A percentile compares a stretch with the other conserved stretches of the same genome.
phyloP scores from a whole-genome alignment of 2,329 filamentous ascomycete genomes.

The Colletotrichum gigasporum region DNA sequence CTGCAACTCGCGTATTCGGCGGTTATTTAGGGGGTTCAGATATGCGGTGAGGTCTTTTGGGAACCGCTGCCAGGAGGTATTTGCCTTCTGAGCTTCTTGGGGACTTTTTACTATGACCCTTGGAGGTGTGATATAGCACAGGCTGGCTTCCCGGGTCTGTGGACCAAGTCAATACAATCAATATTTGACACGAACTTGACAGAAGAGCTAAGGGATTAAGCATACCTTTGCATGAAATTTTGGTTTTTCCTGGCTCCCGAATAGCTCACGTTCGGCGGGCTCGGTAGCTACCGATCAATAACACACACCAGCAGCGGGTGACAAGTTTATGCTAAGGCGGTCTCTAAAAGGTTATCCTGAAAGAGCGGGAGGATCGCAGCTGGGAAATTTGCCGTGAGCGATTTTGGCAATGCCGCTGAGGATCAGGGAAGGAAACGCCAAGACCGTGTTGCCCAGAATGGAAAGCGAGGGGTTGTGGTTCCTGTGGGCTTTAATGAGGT shows the following conservation, averaged over 20 bases:
- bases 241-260: background rate
- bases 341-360: background rate
- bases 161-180: too few relatives aligned
- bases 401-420: conserved; percentile 10
- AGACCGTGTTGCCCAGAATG: background rate
- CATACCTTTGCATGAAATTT: background rate
- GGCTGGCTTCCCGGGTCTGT: too few relatives aligned
- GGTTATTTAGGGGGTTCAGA: too few relatives aligned
- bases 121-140: background rate
- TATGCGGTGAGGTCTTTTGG: too few relatives aligned
- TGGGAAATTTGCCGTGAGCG: background rate
- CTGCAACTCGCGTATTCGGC: too few relatives aligned
- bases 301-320: background rate
- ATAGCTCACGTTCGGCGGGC: background rate
- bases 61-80: too few relatives aligned
- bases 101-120: too few relatives aligned
- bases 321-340: background rate
- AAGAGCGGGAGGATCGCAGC: background rate
- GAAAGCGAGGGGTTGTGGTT: background rate
- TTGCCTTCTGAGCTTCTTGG: too few relatives aligned
- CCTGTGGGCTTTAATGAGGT: too few relatives aligned
- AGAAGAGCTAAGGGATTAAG: too few relatives aligned
- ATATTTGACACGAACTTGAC: too few relatives aligned
- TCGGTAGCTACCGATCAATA: background rate
- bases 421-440: conserved; percentile 3